Base-by-base conservation (phyloP, 441 rosid species). In the Mallotus japonicus region DNA sequence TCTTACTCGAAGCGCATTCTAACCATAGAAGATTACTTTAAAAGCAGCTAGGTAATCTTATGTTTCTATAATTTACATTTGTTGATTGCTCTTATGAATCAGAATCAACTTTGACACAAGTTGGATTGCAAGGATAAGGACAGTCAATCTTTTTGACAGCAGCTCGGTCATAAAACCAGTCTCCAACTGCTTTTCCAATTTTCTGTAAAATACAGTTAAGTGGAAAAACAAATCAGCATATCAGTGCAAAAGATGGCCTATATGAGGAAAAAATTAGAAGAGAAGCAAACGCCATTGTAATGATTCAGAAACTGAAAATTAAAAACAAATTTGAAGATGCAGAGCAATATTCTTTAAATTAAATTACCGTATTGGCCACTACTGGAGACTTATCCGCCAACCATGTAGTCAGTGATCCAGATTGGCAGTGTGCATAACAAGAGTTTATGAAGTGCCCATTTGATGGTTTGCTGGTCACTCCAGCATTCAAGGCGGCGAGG, bases 111-210 rank as follows among this genome's bases (percentile, higher is more conserved):
- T 13, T 65, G 16, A 73, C 79, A 37, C 99, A 95, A 74, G 97
- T 91, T 15, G 98, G 96, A 77, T 95, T 92, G 87, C 96, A 87
- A 65, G 99, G 97, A 78, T 89, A 95, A 40, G 97, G 83, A 63
- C 95, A 89, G 81, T 95, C 99, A 3, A 91, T 87, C 88, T 80
- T 88, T 73, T 83, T 83, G 81, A 90, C 82, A 53, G 77, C 72
- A 60, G 53, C 82, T 67, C 98, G 71, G 58, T 86, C 89, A 19
- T 77, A 90, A 78, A 82, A 94, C 99, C 99, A 95, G 74, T 95
- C 96, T 81, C 98, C 98, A 22, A 91, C 89, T 49, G 99, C 96
- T 82, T 85, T 87, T 65, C 91, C 99, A 22, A 95, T 91, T 76
- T 86, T 79, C 99, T 92, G 93, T 77, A 77, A 16, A 53, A 62